Percentiles rank a stretch among this genome's conserved stretches.
These are phyloP conservation scores for Galeopsis tetrahit DNA, from an alignment of 257 asterid genomes.

Conservation along the genomic window DNA sequence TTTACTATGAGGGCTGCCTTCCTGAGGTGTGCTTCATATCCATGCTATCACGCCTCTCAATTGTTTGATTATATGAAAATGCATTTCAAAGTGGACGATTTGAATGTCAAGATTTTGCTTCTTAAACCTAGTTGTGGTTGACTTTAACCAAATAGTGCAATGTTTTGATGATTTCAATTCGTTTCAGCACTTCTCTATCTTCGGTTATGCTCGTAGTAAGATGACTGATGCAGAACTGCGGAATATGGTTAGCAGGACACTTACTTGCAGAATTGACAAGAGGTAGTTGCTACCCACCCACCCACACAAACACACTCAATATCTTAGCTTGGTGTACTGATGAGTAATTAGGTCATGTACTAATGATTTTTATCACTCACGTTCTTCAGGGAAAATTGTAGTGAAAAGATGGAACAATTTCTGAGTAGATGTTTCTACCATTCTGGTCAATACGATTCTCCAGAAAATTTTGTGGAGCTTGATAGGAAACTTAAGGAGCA, in stretches of 20 bases:
- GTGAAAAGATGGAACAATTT: constrained; percentile 93
- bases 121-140: constrained; percentile 4
- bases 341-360: neutral
- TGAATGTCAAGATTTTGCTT: neutral
- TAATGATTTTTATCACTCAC: constrained; percentile 23
- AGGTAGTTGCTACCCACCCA: constrained; percentile 47
- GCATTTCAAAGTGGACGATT: neutral
- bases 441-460: constrained; percentile 87
- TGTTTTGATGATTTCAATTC: constrained; percentile 17
- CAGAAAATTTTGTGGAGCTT: constrained; percentile 68
- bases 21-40: constrained; percentile 69
- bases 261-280: constrained; percentile 94
- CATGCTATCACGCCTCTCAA: neutral
- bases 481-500: constrained; percentile 78
- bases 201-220: constrained; percentile 97
- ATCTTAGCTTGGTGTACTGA: constrained; percentile 6
- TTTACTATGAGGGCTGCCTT: constrained; percentile 88
- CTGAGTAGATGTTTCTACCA: constrained; percentile 87
- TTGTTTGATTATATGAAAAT: neutral
- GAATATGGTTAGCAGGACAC: constrained; percentile 89
- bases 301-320: neutral
- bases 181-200: constrained; percentile 84
- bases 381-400: constrained; percentile 79
- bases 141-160: constrained; percentile 13
- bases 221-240: constrained; percentile 92